Conservation (phyloP, 495 filamentous ascomycete species). For the Penicillium diatomitis region DNA sequence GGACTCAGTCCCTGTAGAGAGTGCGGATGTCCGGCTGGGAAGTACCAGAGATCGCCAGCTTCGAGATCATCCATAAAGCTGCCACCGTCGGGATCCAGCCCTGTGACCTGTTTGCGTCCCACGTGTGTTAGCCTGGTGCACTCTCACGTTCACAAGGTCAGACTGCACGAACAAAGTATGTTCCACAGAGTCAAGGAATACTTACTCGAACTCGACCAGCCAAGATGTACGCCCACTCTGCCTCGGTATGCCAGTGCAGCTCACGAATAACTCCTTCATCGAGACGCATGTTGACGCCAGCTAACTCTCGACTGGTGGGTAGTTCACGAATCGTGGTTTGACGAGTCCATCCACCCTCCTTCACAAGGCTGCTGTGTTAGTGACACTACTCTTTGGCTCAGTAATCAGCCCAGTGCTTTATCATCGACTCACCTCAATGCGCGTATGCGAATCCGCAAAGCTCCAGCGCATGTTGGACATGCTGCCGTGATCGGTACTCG, state of each 20-base stretch:
- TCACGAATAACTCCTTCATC: constrained; percentile 61
- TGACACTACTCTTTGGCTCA: background rate
- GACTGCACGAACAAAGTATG: no score
- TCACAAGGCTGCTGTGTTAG: background rate
- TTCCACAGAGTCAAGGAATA: background rate
- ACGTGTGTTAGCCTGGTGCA: no score
- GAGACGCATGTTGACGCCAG: constrained; percentile 60
- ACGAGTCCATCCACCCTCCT: constrained; percentile 62
- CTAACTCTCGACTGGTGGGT: constrained; percentile 48
- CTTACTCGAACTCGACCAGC: constrained; percentile 35
- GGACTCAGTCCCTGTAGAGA: constrained; percentile 56
- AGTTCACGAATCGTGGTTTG: constrained; percentile 57
- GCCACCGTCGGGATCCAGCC: constrained; percentile 57
- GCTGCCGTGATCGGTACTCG: constrained; percentile 54
- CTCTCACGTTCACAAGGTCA: no score
- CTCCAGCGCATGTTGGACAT: constrained; percentile 58
- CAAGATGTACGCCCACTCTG: constrained; percentile 36
- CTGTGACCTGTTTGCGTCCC: constrained; percentile 34
- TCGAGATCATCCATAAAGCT: constrained; percentile 62
- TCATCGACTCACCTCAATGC: constrained; percentile 43
- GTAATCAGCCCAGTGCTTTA: background rate
- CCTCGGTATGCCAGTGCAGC: constrained; percentile 65
- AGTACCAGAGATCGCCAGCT: constrained; percentile 67
- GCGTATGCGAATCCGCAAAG: constrained; percentile 57
- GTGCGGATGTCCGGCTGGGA: constrained; percentile 62